Base-by-base conservation (phyloP, 2,329 filamentous ascomycete species). In the Colletotrichum destructivum region DNA sequence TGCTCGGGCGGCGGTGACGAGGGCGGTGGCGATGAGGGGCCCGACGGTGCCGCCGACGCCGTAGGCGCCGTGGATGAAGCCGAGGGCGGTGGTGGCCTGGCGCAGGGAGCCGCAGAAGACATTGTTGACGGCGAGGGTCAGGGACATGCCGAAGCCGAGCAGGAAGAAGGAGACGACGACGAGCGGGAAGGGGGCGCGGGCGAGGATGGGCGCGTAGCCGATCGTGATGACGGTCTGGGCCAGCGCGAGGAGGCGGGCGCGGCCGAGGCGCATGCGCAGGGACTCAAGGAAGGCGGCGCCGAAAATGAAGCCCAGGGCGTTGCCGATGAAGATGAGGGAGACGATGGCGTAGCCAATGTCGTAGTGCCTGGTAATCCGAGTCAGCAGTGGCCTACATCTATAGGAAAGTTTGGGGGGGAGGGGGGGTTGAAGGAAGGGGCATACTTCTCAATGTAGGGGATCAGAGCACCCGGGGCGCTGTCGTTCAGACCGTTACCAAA, bases 241-340 rank as follows among this genome's bases (percentile, higher is more conserved):
- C 15, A 92, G 69, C 46, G 90, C 88, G 35, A 94, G 84, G 0
- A 90, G 87, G 75, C 86, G 90, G 5, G 90, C 90, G 59, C 92
- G 88, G 9, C 94, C 93, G 2, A 95, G 81, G 23, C 87, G 87
- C 7, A 83, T 82, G 65, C 91, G 87, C 4, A 95, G 83, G 1
- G 83, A 80, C 76, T 95, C 91, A n/a, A 92, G 88, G 73, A 92
- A 85, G 47, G 91, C 88, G 1, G 94, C 94, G 1, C 92, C 92
- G 15, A 87, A 80, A 77, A 97, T 91, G 82, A 94, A 97, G 18
- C 94, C 94, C 5, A 92, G 74, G 0, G 94, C 93, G 75, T 93
- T 93, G 55, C 91, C 89, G 40, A 96, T 88, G 83, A 96, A 97
- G 77, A 97, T 93, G 47, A 96, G 84, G 2, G 94, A 96, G 3